Evolutionary conservation across 169 alveolate genomes (phyloP), one percentile per base, ranked within the genome.

Genomic region (Plasmodium fragile): DNA sequence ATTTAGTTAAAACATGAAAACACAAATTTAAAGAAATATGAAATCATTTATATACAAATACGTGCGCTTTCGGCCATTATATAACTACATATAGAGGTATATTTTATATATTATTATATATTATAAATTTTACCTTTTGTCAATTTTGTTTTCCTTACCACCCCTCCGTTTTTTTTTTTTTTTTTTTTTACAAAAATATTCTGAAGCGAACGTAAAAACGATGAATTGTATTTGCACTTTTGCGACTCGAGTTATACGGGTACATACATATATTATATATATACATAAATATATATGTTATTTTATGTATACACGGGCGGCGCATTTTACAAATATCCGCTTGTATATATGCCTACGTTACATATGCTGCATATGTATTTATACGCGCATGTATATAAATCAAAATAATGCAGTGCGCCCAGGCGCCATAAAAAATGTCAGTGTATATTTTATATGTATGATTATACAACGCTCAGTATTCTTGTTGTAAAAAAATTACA

Each of bases 151-250:
- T 82, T 82, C 81, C 81, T 41, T 70, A 16, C 70, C 41, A 22
- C 73, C 39, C 39, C 53, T 41, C 70, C n/a, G 49, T 69, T 65
- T 82, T 82, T 82, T 82, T 82, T 34, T 82, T 82, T 82, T 70
- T 34, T 32, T 16, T 55, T 59, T 59, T 59, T 59, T 59, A 25
- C 39, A 65, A 65, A 82, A 41, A 53, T 81, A 55, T 53, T 81
- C 55, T 70, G 18, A 22, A 82, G 73, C 73, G 49, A 70, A 41
- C 11, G 45, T 55, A 53, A 69, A 41, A 69, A 43, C 22, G 65
- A 65, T 22, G n/a, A 65, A 65, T 4, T 82, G 82, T 52, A 41
- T 79, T 65, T 65, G 52, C 72, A 82, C 69, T 82, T 82, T 82
- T 82, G 32, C 71, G 41, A 81, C 53, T 81, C 59, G 59, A 22